These are phyloP conservation scores for Cadophora luteo-olivacea DNA, from an alignment of 2,329 filamentous ascomycete species.

Conservation along the genomic window DNA sequence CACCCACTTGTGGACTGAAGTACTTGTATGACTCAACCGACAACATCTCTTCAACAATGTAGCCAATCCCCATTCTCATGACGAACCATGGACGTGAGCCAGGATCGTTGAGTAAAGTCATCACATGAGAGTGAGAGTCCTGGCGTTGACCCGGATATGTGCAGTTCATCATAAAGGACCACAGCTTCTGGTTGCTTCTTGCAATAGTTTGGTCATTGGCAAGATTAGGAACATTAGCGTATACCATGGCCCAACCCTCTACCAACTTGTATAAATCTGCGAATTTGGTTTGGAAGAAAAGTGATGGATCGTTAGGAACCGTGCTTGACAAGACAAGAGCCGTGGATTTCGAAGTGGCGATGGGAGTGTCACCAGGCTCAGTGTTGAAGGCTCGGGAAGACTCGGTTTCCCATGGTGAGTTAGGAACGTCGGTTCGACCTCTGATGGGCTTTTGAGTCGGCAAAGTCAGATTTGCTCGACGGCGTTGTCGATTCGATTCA, in stretches of 20 bases:
- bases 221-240: conserved; percentile 35
- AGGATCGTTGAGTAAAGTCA: conserved; percentile 45
- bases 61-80: conserved; percentile 48
- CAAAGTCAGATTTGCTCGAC: not conserved
- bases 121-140: conserved; percentile 45
- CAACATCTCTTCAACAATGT: conserved; percentile 47
- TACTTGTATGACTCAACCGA: conserved; percentile 45
- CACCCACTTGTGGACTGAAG: conserved; percentile 40
- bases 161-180: conserved; percentile 48
- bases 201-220: conserved; percentile 35
- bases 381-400: conserved; percentile 16
- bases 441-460: conserved; percentile 1
- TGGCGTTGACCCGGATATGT: conserved; percentile 40
- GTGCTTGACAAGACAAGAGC: conserved; percentile 24
- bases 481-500: not conserved
- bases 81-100: conserved; percentile 46
- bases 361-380: conserved; percentile 18
- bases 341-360: conserved; percentile 17
- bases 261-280: conserved; percentile 32
- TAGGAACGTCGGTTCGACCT: conserved; percentile 3
- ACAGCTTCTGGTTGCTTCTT: conserved; percentile 41
- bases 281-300: conserved; percentile 31
- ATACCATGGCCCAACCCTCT: conserved; percentile 43
- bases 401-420: not conserved
- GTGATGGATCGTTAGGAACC: conserved; percentile 18